Percentiles rank a stretch among this genome's conserved stretches.
phyloP scores from a whole-genome alignment of 2,329 filamentous ascomycete genomes.

The Cryphonectria nitschkei region DNA sequence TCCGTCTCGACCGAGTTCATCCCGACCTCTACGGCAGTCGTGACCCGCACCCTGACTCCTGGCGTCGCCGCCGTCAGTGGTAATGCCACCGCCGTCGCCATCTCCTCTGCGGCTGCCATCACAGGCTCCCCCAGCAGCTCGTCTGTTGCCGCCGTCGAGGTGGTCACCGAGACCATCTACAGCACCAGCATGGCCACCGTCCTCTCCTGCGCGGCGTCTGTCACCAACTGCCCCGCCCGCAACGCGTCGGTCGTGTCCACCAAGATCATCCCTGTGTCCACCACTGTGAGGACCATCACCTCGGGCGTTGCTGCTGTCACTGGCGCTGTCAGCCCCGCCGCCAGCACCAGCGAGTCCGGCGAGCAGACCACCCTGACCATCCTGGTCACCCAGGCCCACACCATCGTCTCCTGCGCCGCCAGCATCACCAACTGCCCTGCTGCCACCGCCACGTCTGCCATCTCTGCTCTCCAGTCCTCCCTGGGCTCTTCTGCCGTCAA shows the following conservation, averaged over 20 bases:
- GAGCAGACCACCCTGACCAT: conserved; percentile 29
- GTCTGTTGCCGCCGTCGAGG: conserved; percentile 13
- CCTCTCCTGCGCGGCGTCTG: conserved; percentile 33
- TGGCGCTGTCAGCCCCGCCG: conserved; percentile 3
- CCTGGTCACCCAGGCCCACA: conserved; percentile 30
- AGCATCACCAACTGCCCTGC: conserved; percentile 38
- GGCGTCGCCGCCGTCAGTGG: conserved; percentile 21
- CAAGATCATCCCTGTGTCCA: conserved; percentile 29
- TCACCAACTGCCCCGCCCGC: conserved; percentile 35
- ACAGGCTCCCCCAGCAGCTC: conserved; percentile 16
- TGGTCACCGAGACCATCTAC: conserved; percentile 30
- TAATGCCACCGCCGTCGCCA: conserved; percentile 7
- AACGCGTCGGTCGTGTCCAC: conserved; percentile 27
- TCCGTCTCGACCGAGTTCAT: conserved; percentile 30
- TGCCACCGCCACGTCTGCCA: conserved; percentile 20
- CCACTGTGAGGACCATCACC: conserved; percentile 21
- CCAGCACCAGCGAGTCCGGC: conserved; percentile 3
- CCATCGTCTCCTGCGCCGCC: conserved; percentile 37
- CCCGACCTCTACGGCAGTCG: conserved; percentile 26
- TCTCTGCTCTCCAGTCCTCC: conserved; percentile 23
- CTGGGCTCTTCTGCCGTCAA: conserved; percentile 31
- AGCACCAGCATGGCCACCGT: conserved; percentile 31
- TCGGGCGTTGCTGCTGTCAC: conserved; percentile 23
- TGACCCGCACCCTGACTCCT: conserved; percentile 11
- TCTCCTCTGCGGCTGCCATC: not conserved